Evolutionary conservation across 306 rosid species (phyloP).

Genomic region (barrel medic (Medicago truncatula)): DNA sequence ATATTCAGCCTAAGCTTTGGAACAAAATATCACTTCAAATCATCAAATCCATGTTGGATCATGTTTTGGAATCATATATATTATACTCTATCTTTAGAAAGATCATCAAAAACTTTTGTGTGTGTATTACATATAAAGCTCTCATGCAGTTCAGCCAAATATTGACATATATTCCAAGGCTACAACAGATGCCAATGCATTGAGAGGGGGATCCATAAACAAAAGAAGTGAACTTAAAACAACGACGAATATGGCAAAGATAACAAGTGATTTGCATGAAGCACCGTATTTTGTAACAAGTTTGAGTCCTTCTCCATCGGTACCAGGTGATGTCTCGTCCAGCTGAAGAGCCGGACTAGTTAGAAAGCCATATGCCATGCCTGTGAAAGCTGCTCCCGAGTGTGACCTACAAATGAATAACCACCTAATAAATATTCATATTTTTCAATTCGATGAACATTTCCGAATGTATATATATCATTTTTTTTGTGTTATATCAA

Average conservation of each 20-base stretch:
- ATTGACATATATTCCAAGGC: too few relatives aligned
- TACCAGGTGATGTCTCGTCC: conserved; percentile 57
- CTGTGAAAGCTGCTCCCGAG: conserved; percentile 75
- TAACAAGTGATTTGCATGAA: conserved; percentile 67
- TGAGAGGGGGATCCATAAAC: conserved; percentile 73
- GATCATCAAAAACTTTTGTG: too few relatives aligned
- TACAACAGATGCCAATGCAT: conserved; percentile 48
- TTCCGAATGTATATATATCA: neutral
- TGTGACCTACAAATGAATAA: conserved; percentile 67
- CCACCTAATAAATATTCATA: conserved; percentile 9
- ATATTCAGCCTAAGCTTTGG: too few relatives aligned
- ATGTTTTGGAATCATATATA: too few relatives aligned
- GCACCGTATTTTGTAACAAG: conserved; percentile 63
- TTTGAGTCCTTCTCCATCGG: conserved; percentile 69
- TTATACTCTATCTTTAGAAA: too few relatives aligned
- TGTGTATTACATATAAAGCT: too few relatives aligned
- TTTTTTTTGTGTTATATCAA: too few relatives aligned
- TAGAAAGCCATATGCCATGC: conserved; percentile 72
- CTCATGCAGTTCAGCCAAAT: too few relatives aligned
- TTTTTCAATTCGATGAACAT: conserved; percentile 3
- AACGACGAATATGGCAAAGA: conserved; percentile 64
- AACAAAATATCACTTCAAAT: too few relatives aligned
- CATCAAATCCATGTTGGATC: too few relatives aligned
- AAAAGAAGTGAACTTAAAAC: conserved; percentile 60
- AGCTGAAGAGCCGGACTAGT: conserved; percentile 66